Evolutionary conservation across 805 yeast species (phyloP).

Genomic region (Yamadazyma insecticola): DNA sequence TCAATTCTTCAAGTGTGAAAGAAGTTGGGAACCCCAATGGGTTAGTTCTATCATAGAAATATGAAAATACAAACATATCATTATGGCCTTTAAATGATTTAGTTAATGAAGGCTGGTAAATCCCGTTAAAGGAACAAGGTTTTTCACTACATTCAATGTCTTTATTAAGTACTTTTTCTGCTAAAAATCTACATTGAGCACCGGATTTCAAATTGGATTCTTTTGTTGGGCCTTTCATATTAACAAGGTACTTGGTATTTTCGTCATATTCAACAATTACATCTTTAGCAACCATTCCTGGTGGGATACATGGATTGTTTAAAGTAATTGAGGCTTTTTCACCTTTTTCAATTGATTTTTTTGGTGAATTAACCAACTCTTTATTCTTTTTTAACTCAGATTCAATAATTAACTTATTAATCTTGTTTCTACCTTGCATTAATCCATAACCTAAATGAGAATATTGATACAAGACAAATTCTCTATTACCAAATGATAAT

Average conservation of each 20-base stretch:
- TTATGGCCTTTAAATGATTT: constrained; percentile 65
- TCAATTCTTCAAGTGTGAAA: constrained; percentile 80
- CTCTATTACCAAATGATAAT: constrained; percentile 74
- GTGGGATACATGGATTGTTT: constrained; percentile 84
- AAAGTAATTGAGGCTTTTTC: constrained; percentile 44
- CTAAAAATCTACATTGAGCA: constrained; percentile 79
- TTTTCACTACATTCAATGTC: constrained; percentile 66
- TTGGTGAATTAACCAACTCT: constrained; percentile 17
- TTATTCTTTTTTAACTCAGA: constrained; percentile 33
- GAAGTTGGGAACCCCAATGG: constrained; percentile 94
- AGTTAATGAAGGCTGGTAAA: constrained; percentile 89
- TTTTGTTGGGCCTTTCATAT: constrained; percentile 56
- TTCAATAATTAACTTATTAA: constrained; percentile 63
- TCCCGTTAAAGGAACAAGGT: constrained; percentile 96
- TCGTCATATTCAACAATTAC: constrained; percentile 56
- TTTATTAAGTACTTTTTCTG: constrained; percentile 80
- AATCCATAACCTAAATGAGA: constrained; percentile 95
- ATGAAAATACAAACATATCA: constrained; percentile 89
- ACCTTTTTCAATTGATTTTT: constrained; percentile 18
- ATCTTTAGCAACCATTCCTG: constrained; percentile 56
- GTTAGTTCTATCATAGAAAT: constrained; percentile 89
- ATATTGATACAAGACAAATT: constrained; percentile 82
- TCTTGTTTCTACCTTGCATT: constrained; percentile 86
- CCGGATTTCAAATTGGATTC: constrained; percentile 42
- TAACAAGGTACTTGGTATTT: constrained; percentile 43